Evolutionary conservation across 441 rosid genomes (phyloP).

Genomic region (Bocquillonia castaneifolia): DNA sequence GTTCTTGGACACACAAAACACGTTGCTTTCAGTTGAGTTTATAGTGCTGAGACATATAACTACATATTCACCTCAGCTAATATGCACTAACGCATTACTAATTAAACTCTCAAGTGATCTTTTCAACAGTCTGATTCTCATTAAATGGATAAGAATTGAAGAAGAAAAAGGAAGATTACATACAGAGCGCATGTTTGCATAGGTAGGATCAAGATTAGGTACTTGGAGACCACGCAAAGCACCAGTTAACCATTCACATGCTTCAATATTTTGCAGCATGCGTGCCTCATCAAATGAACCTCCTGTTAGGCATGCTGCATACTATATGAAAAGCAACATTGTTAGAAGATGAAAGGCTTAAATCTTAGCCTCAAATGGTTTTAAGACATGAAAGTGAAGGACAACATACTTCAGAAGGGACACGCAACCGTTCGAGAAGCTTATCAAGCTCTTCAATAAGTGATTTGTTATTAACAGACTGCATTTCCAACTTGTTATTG

Average conservation of each 20-base stretch:
- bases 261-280: constrained; percentile 90
- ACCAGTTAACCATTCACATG: constrained; percentile 97
- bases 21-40: not conserved
- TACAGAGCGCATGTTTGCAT: constrained; percentile 90
- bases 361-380: constrained; percentile 16
- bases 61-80: not conserved
- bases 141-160: constrained; percentile 3
- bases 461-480: constrained; percentile 84
- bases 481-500: constrained; percentile 95
- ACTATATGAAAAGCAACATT: constrained; percentile 43
- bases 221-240: constrained; percentile 72
- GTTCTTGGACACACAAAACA: not conserved
- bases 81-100: not conserved
- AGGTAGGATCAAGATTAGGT: constrained; percentile 74
- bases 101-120: constrained; percentile 5
- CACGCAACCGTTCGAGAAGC: constrained; percentile 75
- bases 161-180: constrained; percentile 28
- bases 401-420: constrained; percentile 81
- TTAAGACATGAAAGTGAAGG: constrained; percentile 14
- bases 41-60: not conserved
- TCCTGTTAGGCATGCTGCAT: constrained; percentile 76
- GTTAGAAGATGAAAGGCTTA: constrained; percentile 23
- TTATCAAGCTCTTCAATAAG: constrained; percentile 94
- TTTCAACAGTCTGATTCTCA: constrained; percentile 12
- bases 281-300: constrained; percentile 91